A percentile compares a stretch with the other conserved stretches of the same genome.
Conservation (phyloP, 257 asterid genomes). For the Solanum pimpinellifolium region DNA sequence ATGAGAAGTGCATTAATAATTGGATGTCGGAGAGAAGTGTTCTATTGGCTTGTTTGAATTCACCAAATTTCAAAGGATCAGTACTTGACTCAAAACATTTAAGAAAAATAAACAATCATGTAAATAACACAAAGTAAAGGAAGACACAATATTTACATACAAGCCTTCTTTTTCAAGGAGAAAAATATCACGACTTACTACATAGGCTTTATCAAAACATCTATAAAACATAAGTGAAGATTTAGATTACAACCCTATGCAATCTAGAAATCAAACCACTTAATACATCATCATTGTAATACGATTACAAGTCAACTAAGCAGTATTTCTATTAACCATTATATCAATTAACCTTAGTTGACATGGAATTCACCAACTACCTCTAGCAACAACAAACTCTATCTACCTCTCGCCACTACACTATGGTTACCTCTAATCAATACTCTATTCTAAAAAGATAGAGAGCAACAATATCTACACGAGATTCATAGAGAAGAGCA, state of each 20-base stretch:
- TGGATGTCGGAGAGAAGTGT: neutral
- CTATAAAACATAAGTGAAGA: neutral
- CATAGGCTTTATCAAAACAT: neutral
- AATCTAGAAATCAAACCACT: neutral
- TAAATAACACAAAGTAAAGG: neutral
- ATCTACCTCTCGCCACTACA: neutral
- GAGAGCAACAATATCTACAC: too few relatives aligned
- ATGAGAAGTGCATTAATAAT: neutral
- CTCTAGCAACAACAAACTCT: neutral
- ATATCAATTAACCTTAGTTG: neutral
- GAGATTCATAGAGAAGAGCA: too few relatives aligned
- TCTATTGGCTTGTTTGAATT: neutral
- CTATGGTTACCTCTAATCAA: neutral
- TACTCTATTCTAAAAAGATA: too few relatives aligned
- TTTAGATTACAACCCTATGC: neutral
- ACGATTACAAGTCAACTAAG: neutral
- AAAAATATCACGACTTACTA: neutral
- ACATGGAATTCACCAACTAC: neutral
- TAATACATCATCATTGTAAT: neutral
- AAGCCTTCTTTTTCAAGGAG: neutral
- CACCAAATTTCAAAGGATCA: neutral
- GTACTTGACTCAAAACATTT: neutral
- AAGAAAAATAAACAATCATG: neutral
- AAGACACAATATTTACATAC: neutral
- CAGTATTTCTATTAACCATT: neutral